Evolutionary conservation across 768 basidiomycete species (phyloP), one percentile per base, ranked within the genome.

Genomic region (Termitomyces sp.): DNA sequence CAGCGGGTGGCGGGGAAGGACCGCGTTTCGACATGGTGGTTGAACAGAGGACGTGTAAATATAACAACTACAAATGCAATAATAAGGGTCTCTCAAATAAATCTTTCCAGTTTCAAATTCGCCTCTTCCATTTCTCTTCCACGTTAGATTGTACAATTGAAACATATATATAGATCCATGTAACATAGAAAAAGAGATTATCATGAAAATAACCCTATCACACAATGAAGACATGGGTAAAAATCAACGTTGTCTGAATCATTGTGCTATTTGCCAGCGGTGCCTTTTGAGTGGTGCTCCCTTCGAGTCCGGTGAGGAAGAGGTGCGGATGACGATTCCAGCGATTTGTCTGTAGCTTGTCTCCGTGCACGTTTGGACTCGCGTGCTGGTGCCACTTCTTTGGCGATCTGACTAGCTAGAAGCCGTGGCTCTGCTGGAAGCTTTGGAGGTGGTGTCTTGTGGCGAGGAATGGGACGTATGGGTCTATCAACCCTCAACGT

Each of bases 1-100:
- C 76, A 47, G 77, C 67, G 4, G 85, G 80, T 8, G 85, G 81
- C 49, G 88, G 85, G 5, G 88, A 87, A 48, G 78, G 77, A 53
- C 79, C 76, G 69, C 89, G 81, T 81, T 92, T 92, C 42, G 89
- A 89, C 90, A 92, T 91, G 75, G 55, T 64, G 58, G 53, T 62
- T 50, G 53, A 50, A 53, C 3, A 20, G 36, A 55, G 14, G 40
- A 29, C 40, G 48, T 57, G 58, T 34, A 53, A 52, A 62, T 63
- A 59, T 58, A 67, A 59, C 48, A 60, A 59, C 58, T 29, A 37
- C 61, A 59, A 65, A 62, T 47, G 54, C 14, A 32, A 31, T 54
- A 48, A 2, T 46, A 4, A 25, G 25, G 25, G 25, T 25, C 25
- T 25, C 25, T 25, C 25, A 25, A 25, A 25, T 25, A 25, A 25